Evolutionary conservation across 148 eudicot species (phyloP), one percentile per base, ranked within the genome.

Genomic region (Rhododendron williamsianum): DNA sequence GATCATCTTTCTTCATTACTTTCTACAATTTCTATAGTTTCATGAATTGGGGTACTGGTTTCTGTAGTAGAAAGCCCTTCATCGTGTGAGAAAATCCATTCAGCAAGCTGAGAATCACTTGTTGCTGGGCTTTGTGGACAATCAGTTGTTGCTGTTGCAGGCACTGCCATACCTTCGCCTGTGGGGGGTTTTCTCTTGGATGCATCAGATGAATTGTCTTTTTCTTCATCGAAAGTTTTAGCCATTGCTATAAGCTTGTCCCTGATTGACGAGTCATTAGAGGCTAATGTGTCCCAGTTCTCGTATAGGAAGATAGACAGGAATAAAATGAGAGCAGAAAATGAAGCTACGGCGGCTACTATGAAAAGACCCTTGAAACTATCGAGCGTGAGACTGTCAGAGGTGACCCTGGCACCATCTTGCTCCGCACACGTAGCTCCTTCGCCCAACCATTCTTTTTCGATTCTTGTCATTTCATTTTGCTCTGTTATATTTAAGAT

Each of bases 401-500:
- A 91, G 81, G 86, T 78, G 27, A 43, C 18, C 2, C 8, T 58
- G 21, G 73, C 27, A 13, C 86, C 87, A 10, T 65, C 58, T 48
- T 84, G 85, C 69, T 46, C 83, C 0, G 43, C 76, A 27, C 88
- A 89, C 35, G 48, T 45, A 7, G 84, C 27, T 58, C 80, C 69
- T 9, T 84, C 79, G 9, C 89, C 84, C 45, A 89, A 82, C 93
- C 93, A 93, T 80, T 91, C 81, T n/a, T 58, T 83, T 80, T 88
- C 78, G 9, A 93, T 89, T 21, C 46, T 82, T 0, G 41, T 76
- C 93, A 94, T 92, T 36, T 89, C 85, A 1, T 84, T 86, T 71
- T 90, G 93, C 85, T 91, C 94, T 8, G 88, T 90, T 36, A 93
- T 87, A 18, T 72, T 82, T 84, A 93, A 85, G 63, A 94, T 83